Evolutionary conservation across 305 asterid genomes (phyloP), one percentile per base, ranked within the genome.

Genomic region (Rubia peregrina): DNA sequence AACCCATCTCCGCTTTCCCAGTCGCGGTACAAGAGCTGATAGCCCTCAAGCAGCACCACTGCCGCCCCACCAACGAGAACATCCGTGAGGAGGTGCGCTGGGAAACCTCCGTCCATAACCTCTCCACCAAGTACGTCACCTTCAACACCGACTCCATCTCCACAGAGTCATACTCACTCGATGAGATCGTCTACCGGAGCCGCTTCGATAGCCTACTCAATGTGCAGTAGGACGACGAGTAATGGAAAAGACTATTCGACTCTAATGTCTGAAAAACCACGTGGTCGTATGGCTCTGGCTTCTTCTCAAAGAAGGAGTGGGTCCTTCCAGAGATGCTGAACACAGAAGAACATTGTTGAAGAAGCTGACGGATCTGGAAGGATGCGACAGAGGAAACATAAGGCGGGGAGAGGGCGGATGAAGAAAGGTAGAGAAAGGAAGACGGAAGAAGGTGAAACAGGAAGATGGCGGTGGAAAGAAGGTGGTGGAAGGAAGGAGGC

Each of bases 71-170:
- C 62, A 81, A 76, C 53, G 78, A 73, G 26, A 81, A 81, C 61
- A 79, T 82, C 61, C 85, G 85, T 7, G 81, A 81, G 2, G 85
- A 81, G 70, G 85, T 80, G 30, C 75, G 77, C 0, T 75, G 75
- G 0, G 66, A 74, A 48, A 42, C 48, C 63, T 72, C 82, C 9
- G 44, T 80, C 10, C 82, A 74, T 65, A 75, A 72, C 57, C 75
- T 80, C 76, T 80, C 82, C 21, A 82, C 84, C 44, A 79, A 72
- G 49, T 79, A 79, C 17, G 82, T 80, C 7, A 82, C 84, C 43
- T 80, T 80, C 63, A 77, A 74, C 66, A 72, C 79, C 13, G 69
- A 30, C 60, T 21, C 75, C 0, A 60, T 9, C 61, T 69, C 78
- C 42, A 60, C 30, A 0, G 81, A 77, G 56, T 78, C 71, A 22